A percentile compares a stretch with the other conserved stretches of the same genome.
phyloP scores from a whole-genome alignment of 129 eudicot genomes.

The Lactuca saligna region DNA sequence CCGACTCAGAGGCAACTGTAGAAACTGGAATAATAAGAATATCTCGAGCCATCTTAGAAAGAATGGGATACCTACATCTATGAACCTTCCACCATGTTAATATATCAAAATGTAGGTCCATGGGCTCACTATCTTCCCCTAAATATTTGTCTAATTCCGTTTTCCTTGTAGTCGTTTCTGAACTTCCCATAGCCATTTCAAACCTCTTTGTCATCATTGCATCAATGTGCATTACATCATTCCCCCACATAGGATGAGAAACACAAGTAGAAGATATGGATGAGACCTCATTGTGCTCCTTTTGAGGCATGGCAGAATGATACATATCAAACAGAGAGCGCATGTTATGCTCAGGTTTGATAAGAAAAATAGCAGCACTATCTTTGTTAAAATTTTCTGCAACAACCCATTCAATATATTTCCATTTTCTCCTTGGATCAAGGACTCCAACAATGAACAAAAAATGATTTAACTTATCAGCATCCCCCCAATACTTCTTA shows the following conservation, averaged over 20 bases:
- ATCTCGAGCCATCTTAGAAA: constrained; percentile 9
- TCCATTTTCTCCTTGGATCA: background rate
- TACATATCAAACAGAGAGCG: background rate
- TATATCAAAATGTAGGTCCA: background rate
- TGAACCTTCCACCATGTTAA: constrained; percentile 16
- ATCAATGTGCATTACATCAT: background rate
- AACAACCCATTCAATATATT: background rate
- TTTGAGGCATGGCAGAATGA: background rate
- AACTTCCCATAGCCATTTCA: background rate
- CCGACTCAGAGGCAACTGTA: background rate
- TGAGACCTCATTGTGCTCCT: background rate
- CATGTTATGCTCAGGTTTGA: background rate
- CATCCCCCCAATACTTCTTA: background rate
- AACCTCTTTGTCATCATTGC: too few relatives aligned
- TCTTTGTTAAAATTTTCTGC: background rate
- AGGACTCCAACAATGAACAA: background rate
- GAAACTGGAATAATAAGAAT: background rate
- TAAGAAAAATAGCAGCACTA: background rate
- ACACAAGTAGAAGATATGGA: background rate
- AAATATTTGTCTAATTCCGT: background rate
- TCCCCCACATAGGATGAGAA: background rate
- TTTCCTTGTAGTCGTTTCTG: background rate
- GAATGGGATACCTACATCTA: background rate
- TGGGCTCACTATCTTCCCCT: constrained; percentile 2
- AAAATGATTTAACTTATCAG: background rate